Conservation (phyloP, 2,329 filamentous ascomycete species). For the Dactylellina parvicollis region DNA sequence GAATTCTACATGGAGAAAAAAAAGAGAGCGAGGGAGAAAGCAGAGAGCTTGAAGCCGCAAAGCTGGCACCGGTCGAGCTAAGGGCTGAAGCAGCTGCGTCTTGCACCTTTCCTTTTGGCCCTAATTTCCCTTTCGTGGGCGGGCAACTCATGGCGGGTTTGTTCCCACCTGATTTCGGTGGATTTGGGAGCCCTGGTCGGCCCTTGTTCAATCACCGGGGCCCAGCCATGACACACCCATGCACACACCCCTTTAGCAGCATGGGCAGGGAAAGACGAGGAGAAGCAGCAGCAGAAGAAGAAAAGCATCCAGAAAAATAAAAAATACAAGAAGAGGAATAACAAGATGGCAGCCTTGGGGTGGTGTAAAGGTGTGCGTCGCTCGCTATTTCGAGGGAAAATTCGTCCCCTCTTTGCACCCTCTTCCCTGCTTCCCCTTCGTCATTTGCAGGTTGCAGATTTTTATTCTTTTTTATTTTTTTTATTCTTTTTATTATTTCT, state of each 20-base stretch:
- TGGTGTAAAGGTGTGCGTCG: slow-evolving; percentile 28
- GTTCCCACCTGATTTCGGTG: slow-evolving; percentile 52
- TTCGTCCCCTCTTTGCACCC: slow-evolving; percentile 41
- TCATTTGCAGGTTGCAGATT: slow-evolving; percentile 46
- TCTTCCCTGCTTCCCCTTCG: slow-evolving; percentile 48
- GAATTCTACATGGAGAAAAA: slow-evolving; percentile 1
- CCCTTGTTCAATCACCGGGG: slow-evolving; percentile 53
- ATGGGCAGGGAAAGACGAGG: slow-evolving; percentile 48
- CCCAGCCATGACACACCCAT: slow-evolving; percentile 49
- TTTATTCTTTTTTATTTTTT: slow-evolving; percentile 43
- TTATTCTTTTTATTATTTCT: slow-evolving; percentile 17
- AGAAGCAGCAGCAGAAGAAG: slow-evolving; percentile 7
- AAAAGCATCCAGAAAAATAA: slow-evolving; percentile 15
- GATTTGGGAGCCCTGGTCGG: slow-evolving; percentile 46
- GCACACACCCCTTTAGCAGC: slow-evolving; percentile 47
- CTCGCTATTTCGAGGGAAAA: slow-evolving; percentile 40
- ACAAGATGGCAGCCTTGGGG: slow-evolving; percentile 38
- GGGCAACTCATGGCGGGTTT: slow-evolving; percentile 50
- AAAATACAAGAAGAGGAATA: slow-evolving; percentile 20
- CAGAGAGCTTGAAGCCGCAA: slow-evolving; percentile 11
- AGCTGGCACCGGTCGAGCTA: slow-evolving; percentile 28
- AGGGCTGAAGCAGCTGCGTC: slow-evolving; percentile 49
- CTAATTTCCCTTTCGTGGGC: slow-evolving; percentile 46
- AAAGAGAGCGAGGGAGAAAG: slow-evolving; percentile 16
- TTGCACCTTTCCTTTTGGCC: slow-evolving; percentile 48